A percentile compares a stretch with the other conserved stretches of the same genome.
These are phyloP conservation scores for Eutypa lata DNA, from an alignment of 2,329 filamentous ascomycete genomes.

Conservation along the genomic window DNA sequence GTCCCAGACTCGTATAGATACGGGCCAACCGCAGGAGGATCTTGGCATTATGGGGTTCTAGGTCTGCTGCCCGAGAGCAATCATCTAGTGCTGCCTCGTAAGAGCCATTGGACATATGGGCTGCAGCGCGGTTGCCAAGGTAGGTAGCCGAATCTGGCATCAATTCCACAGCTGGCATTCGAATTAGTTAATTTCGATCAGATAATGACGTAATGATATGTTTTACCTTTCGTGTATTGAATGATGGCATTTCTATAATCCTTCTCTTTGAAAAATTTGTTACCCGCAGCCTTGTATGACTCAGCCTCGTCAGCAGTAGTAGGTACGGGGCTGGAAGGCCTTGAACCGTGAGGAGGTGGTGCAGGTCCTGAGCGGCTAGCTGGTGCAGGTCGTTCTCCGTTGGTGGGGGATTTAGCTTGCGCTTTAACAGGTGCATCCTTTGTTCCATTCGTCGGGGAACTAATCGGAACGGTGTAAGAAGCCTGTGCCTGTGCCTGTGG, in stretches of 20 bases:
- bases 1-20: constrained; percentile 83
- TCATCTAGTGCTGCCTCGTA: constrained; percentile 82
- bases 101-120: constrained; percentile 82
- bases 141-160: constrained; percentile 85
- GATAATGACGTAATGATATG: constrained; percentile 15
- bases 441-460: constrained; percentile 37
- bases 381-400: constrained; percentile 37
- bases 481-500: constrained; percentile 25
- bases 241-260: constrained; percentile 85
- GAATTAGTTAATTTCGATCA: constrained; percentile 9
- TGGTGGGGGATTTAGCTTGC: constrained; percentile 7
- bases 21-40: constrained; percentile 83
- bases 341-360: constrained; percentile 70
- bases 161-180: constrained; percentile 77
- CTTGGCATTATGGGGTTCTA: constrained; percentile 85
- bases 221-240: constrained; percentile 88
- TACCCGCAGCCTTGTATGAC: constrained; percentile 85
- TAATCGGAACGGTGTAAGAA: constrained; percentile 52
- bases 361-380: constrained; percentile 54
- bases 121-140: constrained; percentile 90
- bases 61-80: constrained; percentile 74
- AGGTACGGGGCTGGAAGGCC: constrained; percentile 55
- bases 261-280: constrained; percentile 95
- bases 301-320: constrained; percentile 73
- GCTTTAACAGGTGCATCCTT: constrained; percentile 38